Evolutionary conservation across 208 protist species (phyloP), one percentile per base, ranked within the genome.

Genomic region (Crithidia acanthocephali): DNA sequence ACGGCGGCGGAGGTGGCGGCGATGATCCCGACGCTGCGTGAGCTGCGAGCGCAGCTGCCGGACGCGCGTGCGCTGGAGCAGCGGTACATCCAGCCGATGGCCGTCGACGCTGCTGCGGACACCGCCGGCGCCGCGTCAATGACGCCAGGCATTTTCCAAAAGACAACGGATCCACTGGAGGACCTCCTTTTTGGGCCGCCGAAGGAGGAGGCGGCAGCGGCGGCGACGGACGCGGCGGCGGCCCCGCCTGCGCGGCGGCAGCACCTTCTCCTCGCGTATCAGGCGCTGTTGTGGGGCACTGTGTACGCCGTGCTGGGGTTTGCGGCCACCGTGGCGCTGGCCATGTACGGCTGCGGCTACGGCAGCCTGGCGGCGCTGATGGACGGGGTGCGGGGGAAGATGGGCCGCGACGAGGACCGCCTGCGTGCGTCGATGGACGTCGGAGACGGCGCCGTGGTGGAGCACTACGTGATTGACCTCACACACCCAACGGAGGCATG

Each of bases 381-480:
- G 55, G 60, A 72, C 2, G 68, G 79, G 23, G 72, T 93, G 37
- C 80, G 86, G 2, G 79, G 65, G 0, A 84, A 86, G 59, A 30
- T 72, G 22, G 37, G 68, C 18, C 76, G 83, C 8, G 88, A 94
- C 32, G 69, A 84, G 40, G 64, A 44, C 6, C 79, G 72, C 2
- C 71, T 91, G 25, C 65, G 65, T 23, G 59, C 47, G 20, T 28
- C 28, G 7, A 65, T 42, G 25, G 70, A 57, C 42, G 27, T 7
- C 37, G 51, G 30, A 16, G 51, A 8, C 18, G 40, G 5, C 22
- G 35, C 10, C 13, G 13, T 20, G 15, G 79, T 88, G 56, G 62
- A 55, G 67, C 81, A 92, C 73, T 93, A 84, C 61, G 81, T 85
- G 32, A 67, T 96, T 30, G 88, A 96, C 52, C 65, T 96, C 11